Evolutionary conservation across 164 flowering plant species (phyloP).

Genomic region (Nymphaea colorata): DNA sequence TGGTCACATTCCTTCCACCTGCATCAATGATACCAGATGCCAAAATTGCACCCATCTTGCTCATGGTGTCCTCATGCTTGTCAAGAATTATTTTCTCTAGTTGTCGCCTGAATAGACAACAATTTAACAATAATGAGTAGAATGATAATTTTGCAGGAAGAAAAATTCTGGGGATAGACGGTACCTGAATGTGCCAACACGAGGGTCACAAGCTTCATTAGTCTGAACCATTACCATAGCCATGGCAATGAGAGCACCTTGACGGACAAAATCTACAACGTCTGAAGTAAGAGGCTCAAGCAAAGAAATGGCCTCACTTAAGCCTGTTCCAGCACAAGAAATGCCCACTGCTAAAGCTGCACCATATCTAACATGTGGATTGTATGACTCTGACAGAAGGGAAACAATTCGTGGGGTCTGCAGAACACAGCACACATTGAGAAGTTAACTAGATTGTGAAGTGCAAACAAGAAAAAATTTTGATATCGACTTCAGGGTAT

Average conservation of each 20-base stretch:
- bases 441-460: not conserved
- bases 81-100: slow-evolving; percentile 94
- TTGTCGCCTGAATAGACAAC: slow-evolving; percentile 49
- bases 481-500: no score
- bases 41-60: slow-evolving; percentile 99
- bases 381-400: slow-evolving; percentile 91
- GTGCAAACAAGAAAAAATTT: no score
- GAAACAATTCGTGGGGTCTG: slow-evolving; percentile 98
- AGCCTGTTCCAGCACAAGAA: slow-evolving; percentile 97
- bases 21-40: slow-evolving; percentile 99
- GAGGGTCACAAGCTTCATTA: slow-evolving; percentile 91
- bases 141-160: not conserved
- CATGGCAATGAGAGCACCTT: slow-evolving; percentile 99
- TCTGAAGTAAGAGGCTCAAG: slow-evolving; percentile 95
- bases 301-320: slow-evolving; percentile 96
- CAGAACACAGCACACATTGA: slow-evolving; percentile 1
- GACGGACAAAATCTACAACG: slow-evolving; percentile 99
- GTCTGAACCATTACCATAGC: slow-evolving; percentile 99
- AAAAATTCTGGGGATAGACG: not conserved
- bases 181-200: slow-evolving; percentile 52
- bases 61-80: slow-evolving; percentile 99
- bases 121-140: not conserved
- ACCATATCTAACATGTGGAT: slow-evolving; percentile 98
- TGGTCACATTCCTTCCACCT: slow-evolving; percentile 97
- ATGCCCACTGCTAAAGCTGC: slow-evolving; percentile 99